Evolutionary conservation across 371 early-diverging fungal genomes (phyloP), one percentile per base, ranked within the genome.

Genomic region (Parasitella parasitica): DNA sequence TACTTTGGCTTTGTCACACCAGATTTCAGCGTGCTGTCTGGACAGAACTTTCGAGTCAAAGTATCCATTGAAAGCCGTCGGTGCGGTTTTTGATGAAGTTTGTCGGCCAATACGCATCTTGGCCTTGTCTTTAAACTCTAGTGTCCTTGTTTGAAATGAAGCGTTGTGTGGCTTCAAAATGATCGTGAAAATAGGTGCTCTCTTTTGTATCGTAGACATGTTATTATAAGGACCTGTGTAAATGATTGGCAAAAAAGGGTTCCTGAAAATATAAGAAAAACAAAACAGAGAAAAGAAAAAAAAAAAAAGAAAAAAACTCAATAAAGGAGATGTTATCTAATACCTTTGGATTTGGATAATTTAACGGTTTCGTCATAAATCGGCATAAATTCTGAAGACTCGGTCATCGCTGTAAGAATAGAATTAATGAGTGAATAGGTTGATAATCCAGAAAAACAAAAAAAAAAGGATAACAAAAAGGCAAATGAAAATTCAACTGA

Each of bases 21-120:
- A 91, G 28, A 95, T 75, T 57, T 94, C 93, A 12, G 94, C 96
- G 73, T 95, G 96, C 24, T 78, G 80, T 39, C 96, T 78, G 13
- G 87, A 87, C 32, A 95, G 71, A 3, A 94, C 96, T 72, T 95
- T 94, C 57, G 91, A 87, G 68, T 94, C 93, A 78, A 94, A 95
- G 52, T 86, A 89, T 0, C 93, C 94, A 66, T 95, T 95, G 18
- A 67, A 63, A 3, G 86, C 71, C 16, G 80, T 78, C 5, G 94
- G 92, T 7, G 72, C 61, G 2, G 86, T 84, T 60, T 88, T 89
- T 37, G 83, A 73, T 15, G 81, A 86, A 2, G 90, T 86, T 55
- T 92, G 90, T 26, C 94, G 77, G 13, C 94, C 94, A 66, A 95
- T 86, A 64, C 86, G 89, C 49, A 91, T 62, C 7, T 70, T 74